Evolutionary conservation across 1,284 basidiomycete genomes (phyloP).

Genomic region (Irpex rosettiformis): DNA sequence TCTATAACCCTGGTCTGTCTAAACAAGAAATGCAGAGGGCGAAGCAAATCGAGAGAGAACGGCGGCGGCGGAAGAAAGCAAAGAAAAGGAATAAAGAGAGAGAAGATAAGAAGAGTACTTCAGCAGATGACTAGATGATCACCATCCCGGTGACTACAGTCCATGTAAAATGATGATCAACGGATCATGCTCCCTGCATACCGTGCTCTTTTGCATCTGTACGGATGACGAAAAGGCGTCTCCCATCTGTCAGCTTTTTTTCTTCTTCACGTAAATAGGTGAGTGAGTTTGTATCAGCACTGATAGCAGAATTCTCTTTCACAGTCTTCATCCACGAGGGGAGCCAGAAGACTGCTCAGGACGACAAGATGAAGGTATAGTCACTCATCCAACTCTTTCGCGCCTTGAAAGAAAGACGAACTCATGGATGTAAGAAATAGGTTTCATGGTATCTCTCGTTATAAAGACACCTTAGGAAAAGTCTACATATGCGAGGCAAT

Average conservation of each 20-base stretch:
- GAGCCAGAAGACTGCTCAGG: no score
- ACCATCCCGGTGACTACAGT: not conserved
- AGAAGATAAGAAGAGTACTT: not conserved
- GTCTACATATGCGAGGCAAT: no score
- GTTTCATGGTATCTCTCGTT: no score
- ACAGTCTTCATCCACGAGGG: no score
- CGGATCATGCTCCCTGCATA: not conserved
- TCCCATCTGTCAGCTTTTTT: not conserved
- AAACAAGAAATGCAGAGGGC: conserved; percentile 64
- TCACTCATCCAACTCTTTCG: no score
- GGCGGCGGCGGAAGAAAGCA: conserved; percentile 60
- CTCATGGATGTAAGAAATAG: no score
- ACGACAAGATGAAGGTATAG: no score
- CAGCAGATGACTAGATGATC: not conserved
- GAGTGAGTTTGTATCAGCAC: not conserved
- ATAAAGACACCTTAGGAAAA: no score
- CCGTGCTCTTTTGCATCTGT: not conserved
- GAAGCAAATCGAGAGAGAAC: conserved; percentile 67
- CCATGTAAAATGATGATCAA: not conserved
- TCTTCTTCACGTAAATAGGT: not conserved
- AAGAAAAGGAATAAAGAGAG: conserved; percentile 28
- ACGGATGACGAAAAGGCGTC: not conserved
- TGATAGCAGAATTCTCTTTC: not conserved
- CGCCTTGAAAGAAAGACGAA: no score
- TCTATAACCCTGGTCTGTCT: conserved; percentile 72